Conservation (phyloP, 2,329 filamentous ascomycete species). For the Fusarium verrucosum region DNA sequence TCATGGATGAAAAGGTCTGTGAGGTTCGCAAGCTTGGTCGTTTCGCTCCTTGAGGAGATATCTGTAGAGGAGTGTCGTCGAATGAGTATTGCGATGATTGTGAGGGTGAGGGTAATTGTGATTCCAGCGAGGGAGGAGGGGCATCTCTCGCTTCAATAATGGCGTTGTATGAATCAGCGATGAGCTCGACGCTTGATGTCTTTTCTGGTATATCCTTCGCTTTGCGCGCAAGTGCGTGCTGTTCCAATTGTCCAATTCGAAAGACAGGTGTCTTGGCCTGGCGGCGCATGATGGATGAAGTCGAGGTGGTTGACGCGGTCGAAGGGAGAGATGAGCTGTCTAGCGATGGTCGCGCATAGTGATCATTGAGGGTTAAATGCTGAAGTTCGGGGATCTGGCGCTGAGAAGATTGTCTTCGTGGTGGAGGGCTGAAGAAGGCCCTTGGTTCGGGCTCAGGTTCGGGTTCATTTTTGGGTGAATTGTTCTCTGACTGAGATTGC, state of each 20-base stretch:
- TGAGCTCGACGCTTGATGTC: conserved; percentile 56
- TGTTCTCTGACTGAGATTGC: conserved; percentile 6
- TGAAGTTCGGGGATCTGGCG: conserved; percentile 42
- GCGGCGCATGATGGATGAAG: conserved; percentile 51
- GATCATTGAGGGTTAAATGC: conserved; percentile 38
- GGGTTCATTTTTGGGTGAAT: background rate
- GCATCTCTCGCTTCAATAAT: conserved; percentile 53
- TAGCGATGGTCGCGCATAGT: conserved; percentile 35
- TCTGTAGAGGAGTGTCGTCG: conserved; percentile 26
- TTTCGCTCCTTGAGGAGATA: conserved; percentile 20
- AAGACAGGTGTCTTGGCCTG: conserved; percentile 63
- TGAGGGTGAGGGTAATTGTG: conserved; percentile 36
- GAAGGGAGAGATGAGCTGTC: conserved; percentile 43
- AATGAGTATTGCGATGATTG: conserved; percentile 13
- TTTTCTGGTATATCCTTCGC: conserved; percentile 43
- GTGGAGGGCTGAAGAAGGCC: conserved; percentile 20
- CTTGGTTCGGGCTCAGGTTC: conserved; percentile 19
- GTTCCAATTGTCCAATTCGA: conserved; percentile 60
- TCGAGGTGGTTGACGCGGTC: conserved; percentile 50
- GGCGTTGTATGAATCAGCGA: conserved; percentile 62
- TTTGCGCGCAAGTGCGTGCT: conserved; percentile 36
- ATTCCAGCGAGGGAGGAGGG: conserved; percentile 50
- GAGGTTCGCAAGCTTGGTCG: conserved; percentile 19
- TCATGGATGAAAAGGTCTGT: conserved; percentile 26
- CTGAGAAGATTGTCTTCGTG: conserved; percentile 29